A percentile compares a stretch with the other conserved stretches of the same genome.
These are phyloP conservation scores for Protomyces inundatus DNA, from an alignment of 1,139 yeast species.

Conservation along the genomic window DNA sequence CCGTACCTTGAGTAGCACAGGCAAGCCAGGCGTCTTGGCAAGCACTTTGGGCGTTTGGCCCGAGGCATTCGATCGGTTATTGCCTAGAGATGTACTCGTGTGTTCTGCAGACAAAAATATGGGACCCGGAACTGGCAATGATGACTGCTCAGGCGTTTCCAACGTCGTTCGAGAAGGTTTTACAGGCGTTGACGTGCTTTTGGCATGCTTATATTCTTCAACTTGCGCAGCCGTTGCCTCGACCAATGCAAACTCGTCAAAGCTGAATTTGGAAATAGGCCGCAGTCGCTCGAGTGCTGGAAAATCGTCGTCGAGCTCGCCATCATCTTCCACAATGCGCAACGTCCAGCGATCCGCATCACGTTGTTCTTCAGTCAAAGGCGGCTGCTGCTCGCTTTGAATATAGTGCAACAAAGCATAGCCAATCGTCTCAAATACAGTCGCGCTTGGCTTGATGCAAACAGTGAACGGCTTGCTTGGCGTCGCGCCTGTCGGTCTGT, in stretches of 20 bases:
- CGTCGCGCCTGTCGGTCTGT: conserved; percentile 39
- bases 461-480: conserved; percentile 41
- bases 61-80: background rate
- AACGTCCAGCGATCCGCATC: conserved; percentile 45
- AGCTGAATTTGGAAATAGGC: conserved; percentile 42
- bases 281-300: conserved; percentile 46
- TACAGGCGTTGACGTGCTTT: background rate
- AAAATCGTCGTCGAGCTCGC: conserved; percentile 47
- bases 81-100: background rate
- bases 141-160: background rate
- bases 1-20: conserved; percentile 15
- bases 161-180: background rate
- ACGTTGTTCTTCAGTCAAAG: conserved; percentile 34
- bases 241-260: conserved; percentile 47
- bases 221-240: conserved; percentile 36
- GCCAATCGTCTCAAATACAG: conserved; percentile 45
- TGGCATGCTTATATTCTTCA: background rate
- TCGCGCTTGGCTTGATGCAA: conserved; percentile 41
- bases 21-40: conserved; percentile 26
- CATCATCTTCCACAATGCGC: conserved; percentile 46
- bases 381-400: conserved; percentile 37
- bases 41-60: background rate
- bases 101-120: background rate
- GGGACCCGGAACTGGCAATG: background rate
- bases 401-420: conserved; percentile 41